Evolutionary conservation across 176 grass and related monocot genomes (phyloP).

Genomic region (Carex scoparia): DNA sequence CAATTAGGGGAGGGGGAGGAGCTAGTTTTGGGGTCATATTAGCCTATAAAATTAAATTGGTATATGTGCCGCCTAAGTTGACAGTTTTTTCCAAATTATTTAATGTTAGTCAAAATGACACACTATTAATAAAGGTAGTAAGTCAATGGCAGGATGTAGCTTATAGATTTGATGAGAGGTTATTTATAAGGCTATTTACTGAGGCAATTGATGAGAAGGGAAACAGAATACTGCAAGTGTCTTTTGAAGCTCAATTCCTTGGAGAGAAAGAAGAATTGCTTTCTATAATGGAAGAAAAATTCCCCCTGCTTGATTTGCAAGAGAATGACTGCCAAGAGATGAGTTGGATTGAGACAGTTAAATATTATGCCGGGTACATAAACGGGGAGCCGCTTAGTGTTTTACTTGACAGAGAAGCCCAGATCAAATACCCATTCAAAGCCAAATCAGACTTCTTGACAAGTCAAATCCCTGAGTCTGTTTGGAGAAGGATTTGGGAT

Average conservation of each 20-base stretch:
- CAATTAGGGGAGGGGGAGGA: slow-evolving; percentile 32
- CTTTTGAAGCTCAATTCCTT: slow-evolving; percentile 26
- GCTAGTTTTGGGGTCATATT: slow-evolving; percentile 41
- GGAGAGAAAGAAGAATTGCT: slow-evolving; percentile 25
- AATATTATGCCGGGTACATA: slow-evolving; percentile 12
- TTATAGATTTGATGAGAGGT: slow-evolving; percentile 26
- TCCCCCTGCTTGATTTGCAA: slow-evolving; percentile 20
- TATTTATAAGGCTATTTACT: slow-evolving; percentile 23
- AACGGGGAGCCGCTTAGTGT: slow-evolving; percentile 10
- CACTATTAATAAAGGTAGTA: neutral
- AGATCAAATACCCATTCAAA: slow-evolving; percentile 9
- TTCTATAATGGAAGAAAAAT: neutral
- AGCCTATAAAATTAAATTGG: slow-evolving; percentile 31
- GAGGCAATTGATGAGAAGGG: neutral
- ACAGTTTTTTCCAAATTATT: slow-evolving; percentile 17
- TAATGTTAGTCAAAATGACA: slow-evolving; percentile 16
- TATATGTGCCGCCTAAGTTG: slow-evolving; percentile 23
- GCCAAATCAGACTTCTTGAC: slow-evolving; percentile 41
- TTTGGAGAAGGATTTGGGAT: slow-evolving; percentile 32
- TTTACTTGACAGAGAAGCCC: slow-evolving; percentile 15
- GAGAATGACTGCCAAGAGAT: slow-evolving; percentile 26
- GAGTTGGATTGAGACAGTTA: slow-evolving; percentile 23
- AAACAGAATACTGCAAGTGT: slow-evolving; percentile 17
- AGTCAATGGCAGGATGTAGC: slow-evolving; percentile 30
- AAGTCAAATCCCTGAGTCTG: slow-evolving; percentile 9